Conservation (phyloP, 2,329 filamentous ascomycete genomes). For the Ascochyta pisi region DNA sequence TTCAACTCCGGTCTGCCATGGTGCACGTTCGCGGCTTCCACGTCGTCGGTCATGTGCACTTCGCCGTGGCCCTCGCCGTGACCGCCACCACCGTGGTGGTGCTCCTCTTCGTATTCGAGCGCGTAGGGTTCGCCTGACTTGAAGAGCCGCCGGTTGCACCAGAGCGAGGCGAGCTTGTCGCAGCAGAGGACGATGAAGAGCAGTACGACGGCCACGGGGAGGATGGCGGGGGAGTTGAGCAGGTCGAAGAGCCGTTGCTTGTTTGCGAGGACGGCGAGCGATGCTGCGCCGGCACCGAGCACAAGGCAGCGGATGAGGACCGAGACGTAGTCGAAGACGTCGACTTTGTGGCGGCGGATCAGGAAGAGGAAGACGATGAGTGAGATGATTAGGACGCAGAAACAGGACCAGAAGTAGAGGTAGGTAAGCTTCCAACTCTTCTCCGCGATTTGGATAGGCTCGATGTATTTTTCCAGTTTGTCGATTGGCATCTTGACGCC, state of each 20-base stretch:
- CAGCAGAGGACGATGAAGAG: constrained; percentile 41
- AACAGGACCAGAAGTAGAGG: constrained; percentile 49
- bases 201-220: constrained; percentile 46
- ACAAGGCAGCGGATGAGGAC: constrained; percentile 41
- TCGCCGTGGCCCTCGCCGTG: constrained; percentile 26
- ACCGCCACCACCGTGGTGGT: constrained; percentile 26
- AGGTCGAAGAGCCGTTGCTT: constrained; percentile 29
- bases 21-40: not conserved
- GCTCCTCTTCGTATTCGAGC: constrained; percentile 36
- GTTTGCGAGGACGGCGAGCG: constrained; percentile 42
- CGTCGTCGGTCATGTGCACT: constrained; percentile 14
- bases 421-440: constrained; percentile 43
- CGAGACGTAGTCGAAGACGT: constrained; percentile 50
- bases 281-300: constrained; percentile 32
- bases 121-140: constrained; percentile 43
- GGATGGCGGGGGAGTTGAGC: constrained; percentile 42
- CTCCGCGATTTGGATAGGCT: constrained; percentile 35
- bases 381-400: constrained; percentile 47
- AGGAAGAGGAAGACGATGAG: constrained; percentile 50
- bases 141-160: constrained; percentile 39
- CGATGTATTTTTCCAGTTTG: constrained; percentile 31
- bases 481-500: constrained; percentile 44
- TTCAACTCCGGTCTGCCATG: constrained; percentile 17
- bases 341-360: constrained; percentile 49
- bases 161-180: constrained; percentile 41